Base-by-base conservation (phyloP, 202 grass and related monocot genomes). In the Dendrocalamus latiflorus region DNA sequence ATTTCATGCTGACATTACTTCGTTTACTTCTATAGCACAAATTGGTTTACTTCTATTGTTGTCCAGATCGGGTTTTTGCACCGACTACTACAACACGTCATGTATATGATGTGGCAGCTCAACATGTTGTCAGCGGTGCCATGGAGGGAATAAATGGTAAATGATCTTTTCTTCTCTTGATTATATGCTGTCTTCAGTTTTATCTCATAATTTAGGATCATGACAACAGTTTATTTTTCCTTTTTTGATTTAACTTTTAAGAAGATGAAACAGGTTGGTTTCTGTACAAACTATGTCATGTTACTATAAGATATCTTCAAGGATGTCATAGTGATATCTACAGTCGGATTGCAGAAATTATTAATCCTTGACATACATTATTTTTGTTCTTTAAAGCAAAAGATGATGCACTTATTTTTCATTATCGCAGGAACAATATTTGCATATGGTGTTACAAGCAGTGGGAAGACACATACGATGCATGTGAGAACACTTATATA, bases 121-220 rank as follows among this genome's bases (percentile, higher is more conserved):
- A 96, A 73, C 97, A 96, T 92, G 97, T 96, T 67, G 81, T 99
- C 72, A 85, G 97, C 42, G 89, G 97, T 83, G 37, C 93, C 63
- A 99, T 99, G 97, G 97, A 99, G 68, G 97, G 97, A 68, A 44
- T 99, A 94, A 94, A 92, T 91, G 97, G 97, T 99, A 94, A 92
- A 63, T 84, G 75, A 25, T 84, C 39, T 90, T 48, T 62, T 49
- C 36, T 71, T 51, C 22, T 44, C 25, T 9, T 82, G 20, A 14
- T 15, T 53, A 65, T 38, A 12, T 21, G 51, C 49, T 65, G 65
- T 57, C 64, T 50, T 65, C 25, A 21, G 10, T 70, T 59, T 79
- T 62, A 9, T 76, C n/a, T 68, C 57, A 63, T 44, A 59, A 62
- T 20, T 81, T 77, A 42, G 13, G 26, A 41, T 64, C 53, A 70